A percentile compares a stretch with the other conserved stretches of the same genome.
phyloP scores from a whole-genome alignment of 305 asterid genomes.

The Rubia balearica region DNA sequence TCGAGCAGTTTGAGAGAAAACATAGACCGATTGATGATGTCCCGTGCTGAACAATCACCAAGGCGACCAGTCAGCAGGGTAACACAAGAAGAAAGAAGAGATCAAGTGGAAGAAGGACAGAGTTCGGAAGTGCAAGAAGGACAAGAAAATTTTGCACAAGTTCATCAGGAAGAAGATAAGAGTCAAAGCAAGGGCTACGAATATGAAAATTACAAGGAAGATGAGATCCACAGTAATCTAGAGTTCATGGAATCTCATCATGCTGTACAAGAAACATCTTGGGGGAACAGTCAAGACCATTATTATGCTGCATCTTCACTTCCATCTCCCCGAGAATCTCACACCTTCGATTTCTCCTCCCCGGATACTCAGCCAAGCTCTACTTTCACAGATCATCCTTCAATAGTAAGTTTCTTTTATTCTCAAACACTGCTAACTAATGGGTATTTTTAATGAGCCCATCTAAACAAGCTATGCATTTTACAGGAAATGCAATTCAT shows the following conservation, averaged over 20 bases:
- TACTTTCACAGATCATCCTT: conserved; percentile 31
- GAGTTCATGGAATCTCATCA: conserved; percentile 28
- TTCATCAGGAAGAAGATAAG: conserved; percentile 12
- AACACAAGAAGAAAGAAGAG: conserved; percentile 20
- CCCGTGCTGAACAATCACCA: conserved; percentile 41
- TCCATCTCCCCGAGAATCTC: conserved; percentile 43
- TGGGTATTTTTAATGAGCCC: conserved; percentile 1
- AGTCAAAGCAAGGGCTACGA: conserved; percentile 22
- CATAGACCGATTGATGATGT: conserved; percentile 56
- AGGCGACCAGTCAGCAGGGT: conserved; percentile 14
- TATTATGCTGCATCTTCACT: conserved; percentile 34
- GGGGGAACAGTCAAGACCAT: conserved; percentile 34
- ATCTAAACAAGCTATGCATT: not conserved
- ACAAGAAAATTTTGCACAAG: conserved; percentile 11
- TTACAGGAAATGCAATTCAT: conserved; percentile 78
- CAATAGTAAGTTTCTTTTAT: conserved; percentile 42
- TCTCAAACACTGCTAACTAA: not conserved
- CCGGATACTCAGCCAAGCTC: conserved; percentile 34
- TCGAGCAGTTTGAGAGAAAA: conserved; percentile 56
- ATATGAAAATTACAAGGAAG: conserved; percentile 36
- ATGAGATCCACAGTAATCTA: conserved; percentile 32
- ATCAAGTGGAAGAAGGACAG: conserved; percentile 16
- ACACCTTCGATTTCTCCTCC: conserved; percentile 29
- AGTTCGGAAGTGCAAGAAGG: conserved; percentile 1
- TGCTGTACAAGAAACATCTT: conserved; percentile 30